These are phyloP conservation scores for Gentiana dahurica DNA, from an alignment of 257 asterid species.

Conservation along the genomic window DNA sequence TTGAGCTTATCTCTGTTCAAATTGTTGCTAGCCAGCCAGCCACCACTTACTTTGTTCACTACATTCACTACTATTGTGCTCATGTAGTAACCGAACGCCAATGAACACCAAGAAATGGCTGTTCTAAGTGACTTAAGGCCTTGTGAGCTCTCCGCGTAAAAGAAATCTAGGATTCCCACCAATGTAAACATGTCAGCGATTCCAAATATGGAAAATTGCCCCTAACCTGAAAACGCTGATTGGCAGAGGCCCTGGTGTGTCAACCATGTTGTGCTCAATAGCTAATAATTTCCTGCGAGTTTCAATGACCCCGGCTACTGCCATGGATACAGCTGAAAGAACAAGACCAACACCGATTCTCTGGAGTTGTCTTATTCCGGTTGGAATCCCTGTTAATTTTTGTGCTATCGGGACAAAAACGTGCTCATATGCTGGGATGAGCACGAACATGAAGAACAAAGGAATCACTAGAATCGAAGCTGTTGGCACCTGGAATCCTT, in stretches of 20 bases:
- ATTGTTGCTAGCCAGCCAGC: conserved; percentile 58
- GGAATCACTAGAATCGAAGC: conserved; percentile 66
- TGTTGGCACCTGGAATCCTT: conserved; percentile 49
- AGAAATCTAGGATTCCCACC: conserved; percentile 57
- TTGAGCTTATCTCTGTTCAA: conserved; percentile 53
- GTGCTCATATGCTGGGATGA: conserved; percentile 48
- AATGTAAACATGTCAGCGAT: conserved; percentile 66
- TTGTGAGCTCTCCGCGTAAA: conserved; percentile 55
- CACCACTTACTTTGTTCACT: conserved; percentile 56
- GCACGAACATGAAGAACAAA: conserved; percentile 35
- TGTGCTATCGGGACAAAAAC: conserved; percentile 42
- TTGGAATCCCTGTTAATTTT: conserved; percentile 51
- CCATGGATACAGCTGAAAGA: conserved; percentile 57
- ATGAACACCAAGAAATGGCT: conserved; percentile 60
- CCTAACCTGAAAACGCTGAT: conserved; percentile 66
- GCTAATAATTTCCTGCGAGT: conserved; percentile 43
- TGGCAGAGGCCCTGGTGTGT: conserved; percentile 39
- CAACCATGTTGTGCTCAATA: conserved; percentile 34
- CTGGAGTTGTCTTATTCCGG: conserved; percentile 70
- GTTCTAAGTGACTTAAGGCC: conserved; percentile 62
- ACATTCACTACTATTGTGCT: conserved; percentile 56
- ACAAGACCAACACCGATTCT: conserved; percentile 57
- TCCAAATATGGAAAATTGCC: conserved; percentile 47
- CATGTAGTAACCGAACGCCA: conserved; percentile 51
- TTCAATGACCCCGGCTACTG: conserved; percentile 38